Evolutionary conservation across 768 basidiomycete species (phyloP).

Genomic region (Mycena olivaceomarginata): DNA sequence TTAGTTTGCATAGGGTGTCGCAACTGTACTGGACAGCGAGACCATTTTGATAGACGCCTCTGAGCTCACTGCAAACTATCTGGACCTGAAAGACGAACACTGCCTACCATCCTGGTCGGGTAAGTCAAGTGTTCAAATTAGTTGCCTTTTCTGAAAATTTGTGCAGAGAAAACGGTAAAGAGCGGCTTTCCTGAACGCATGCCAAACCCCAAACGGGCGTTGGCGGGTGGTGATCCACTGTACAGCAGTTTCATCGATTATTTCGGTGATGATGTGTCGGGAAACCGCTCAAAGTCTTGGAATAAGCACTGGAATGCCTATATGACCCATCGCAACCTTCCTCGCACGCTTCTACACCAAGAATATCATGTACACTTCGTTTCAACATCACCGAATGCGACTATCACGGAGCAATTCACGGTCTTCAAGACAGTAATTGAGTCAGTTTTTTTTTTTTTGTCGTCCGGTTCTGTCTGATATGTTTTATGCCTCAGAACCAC

Average conservation of each 20-base stretch:
- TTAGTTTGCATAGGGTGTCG: neutral
- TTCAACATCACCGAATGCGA: conserved; percentile 60
- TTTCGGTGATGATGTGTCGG: conserved; percentile 65
- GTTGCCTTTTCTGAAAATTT: conserved; percentile 31
- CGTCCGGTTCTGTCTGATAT: too few relatives aligned
- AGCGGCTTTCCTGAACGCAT: conserved; percentile 21
- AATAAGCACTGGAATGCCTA: neutral
- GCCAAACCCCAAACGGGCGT: conserved; percentile 45
- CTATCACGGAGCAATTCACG: conserved; percentile 60
- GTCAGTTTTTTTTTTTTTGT: neutral
- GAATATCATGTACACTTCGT: conserved; percentile 56
- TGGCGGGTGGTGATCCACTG: conserved; percentile 55
- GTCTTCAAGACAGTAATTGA: conserved; percentile 54
- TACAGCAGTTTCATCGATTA: conserved; percentile 56
- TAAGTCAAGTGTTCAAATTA: neutral
- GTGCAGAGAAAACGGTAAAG: too few relatives aligned
- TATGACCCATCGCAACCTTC: neutral
- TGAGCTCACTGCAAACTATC: conserved; percentile 2
- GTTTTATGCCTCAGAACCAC: conserved; percentile 34
- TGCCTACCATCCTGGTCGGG: neutral
- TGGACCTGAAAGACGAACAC: conserved; percentile 1
- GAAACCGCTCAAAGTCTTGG: conserved; percentile 45
- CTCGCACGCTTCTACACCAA: too few relatives aligned
- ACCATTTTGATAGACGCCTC: neutral
- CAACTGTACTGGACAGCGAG: neutral